Conservation (phyloP, 2,329 filamentous ascomycete species). For the Thielaviopsis ethacetica region DNA sequence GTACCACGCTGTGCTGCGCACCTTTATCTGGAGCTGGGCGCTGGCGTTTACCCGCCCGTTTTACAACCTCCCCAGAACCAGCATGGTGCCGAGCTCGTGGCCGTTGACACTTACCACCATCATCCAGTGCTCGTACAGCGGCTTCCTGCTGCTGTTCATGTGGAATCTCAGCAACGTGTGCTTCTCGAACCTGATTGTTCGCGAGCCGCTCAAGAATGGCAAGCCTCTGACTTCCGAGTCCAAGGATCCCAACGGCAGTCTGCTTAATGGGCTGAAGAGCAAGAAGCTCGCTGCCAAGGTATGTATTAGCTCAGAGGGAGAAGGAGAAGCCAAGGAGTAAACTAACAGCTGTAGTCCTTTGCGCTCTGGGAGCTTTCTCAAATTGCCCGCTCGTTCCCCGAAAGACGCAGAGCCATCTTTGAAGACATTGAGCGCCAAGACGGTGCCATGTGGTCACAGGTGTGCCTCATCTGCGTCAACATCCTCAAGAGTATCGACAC, state of each 20-base stretch:
- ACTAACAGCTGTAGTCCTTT: slow-evolving; percentile 41
- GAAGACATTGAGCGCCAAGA: slow-evolving; percentile 72
- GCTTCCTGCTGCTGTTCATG: slow-evolving; percentile 49
- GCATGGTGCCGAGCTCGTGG: slow-evolving; percentile 40
- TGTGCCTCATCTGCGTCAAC: slow-evolving; percentile 52
- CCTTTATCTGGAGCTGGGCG: slow-evolving; percentile 49
- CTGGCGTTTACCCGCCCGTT: slow-evolving; percentile 55
- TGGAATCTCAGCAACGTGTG: slow-evolving; percentile 65
- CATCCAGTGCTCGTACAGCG: slow-evolving; percentile 40
- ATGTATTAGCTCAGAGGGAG: slow-evolving; percentile 15
- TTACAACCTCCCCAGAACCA: slow-evolving; percentile 59
- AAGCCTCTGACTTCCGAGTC: slow-evolving; percentile 70
- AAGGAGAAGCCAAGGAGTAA: not conserved
- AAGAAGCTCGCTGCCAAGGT: slow-evolving; percentile 66
- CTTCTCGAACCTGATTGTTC: slow-evolving; percentile 66
- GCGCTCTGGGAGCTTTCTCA: slow-evolving; percentile 82
- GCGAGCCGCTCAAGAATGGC: slow-evolving; percentile 70
- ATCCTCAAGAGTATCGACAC: slow-evolving; percentile 50
- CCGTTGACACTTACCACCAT: slow-evolving; percentile 42
- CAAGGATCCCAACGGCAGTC: slow-evolving; percentile 80
- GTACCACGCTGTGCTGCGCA: slow-evolving; percentile 48
- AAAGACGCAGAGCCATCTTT: slow-evolving; percentile 68
- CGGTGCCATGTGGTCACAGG: slow-evolving; percentile 67
- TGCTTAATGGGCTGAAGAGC: slow-evolving; percentile 67
- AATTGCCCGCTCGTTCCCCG: slow-evolving; percentile 58